A percentile compares a stretch with the other conserved stretches of the same genome.
Conservation (phyloP, 352 stramenopile genomes). For the Phytophthora idaei region DNA sequence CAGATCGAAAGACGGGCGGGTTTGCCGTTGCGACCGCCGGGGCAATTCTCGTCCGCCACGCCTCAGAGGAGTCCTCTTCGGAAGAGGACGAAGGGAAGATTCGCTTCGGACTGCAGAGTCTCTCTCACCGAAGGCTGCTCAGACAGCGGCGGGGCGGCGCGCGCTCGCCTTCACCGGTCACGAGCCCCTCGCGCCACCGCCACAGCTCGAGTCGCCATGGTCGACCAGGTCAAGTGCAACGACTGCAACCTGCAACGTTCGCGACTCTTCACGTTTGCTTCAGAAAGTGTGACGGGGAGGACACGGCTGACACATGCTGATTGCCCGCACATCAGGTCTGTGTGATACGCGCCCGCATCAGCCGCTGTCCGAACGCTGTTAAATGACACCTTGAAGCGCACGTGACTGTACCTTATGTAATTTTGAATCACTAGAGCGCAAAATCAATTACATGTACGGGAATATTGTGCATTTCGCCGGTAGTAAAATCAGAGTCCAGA, state of each 20-base stretch:
- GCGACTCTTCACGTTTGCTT: conserved; percentile 20
- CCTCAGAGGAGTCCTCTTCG: neutral
- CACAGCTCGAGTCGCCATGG: neutral
- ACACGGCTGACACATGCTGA: conserved; percentile 14
- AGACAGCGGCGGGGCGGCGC: conserved; percentile 25
- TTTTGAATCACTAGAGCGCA: no score
- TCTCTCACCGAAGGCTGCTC: conserved; percentile 26
- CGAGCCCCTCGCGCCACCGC: neutral
- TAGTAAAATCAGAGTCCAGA: no score
- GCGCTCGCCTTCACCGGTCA: neutral
- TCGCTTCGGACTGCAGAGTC: conserved; percentile 19
- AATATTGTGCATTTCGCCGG: no score
- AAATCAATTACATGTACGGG: no score
- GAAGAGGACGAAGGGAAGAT: neutral
- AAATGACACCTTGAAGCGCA: conserved; percentile 21
- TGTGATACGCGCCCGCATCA: conserved; percentile 13
- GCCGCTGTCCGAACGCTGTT: conserved; percentile 21
- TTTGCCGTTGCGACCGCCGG: neutral
- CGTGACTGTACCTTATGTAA: neutral
- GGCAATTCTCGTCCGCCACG: neutral
- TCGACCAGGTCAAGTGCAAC: conserved; percentile 1
- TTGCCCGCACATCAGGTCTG: conserved; percentile 29
- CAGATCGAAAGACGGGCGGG: neutral
- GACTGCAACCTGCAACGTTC: conserved; percentile 12
- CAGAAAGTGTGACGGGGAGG: conserved; percentile 32